phyloP scores from a whole-genome alignment of 164 flowering plant genomes.

The Kalanchoe fedtschenkoi region DNA sequence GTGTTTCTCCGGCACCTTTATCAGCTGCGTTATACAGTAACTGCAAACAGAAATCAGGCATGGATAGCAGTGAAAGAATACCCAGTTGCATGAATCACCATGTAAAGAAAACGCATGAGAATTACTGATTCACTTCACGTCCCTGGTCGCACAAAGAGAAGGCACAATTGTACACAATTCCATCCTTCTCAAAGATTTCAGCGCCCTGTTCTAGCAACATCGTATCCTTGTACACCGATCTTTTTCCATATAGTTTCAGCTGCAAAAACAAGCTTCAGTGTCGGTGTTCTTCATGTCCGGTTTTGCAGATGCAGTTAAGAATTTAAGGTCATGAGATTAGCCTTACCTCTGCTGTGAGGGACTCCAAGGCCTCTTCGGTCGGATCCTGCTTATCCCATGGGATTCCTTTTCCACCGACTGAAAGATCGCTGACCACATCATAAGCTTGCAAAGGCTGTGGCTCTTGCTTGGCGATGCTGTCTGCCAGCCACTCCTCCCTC shows the following conservation, averaged over 20 bases:
- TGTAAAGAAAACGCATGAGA: background rate
- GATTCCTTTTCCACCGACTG: conserved; percentile 51
- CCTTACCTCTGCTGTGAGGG: conserved; percentile 47
- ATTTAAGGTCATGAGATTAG: background rate
- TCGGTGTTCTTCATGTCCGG: no score
- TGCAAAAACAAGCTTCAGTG: conserved; percentile 16
- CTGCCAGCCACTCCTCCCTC: conserved; percentile 65
- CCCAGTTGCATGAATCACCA: background rate
- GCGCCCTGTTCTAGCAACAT: conserved; percentile 62
- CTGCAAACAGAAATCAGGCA: conserved; percentile 20
- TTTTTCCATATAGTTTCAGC: conserved; percentile 70
- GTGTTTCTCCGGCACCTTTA: conserved; percentile 39
- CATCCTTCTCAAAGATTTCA: conserved; percentile 64
- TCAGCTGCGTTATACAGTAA: conserved; percentile 56
- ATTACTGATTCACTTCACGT: conserved; percentile 47
- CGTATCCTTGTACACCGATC: conserved; percentile 59
- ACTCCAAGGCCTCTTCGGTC: conserved; percentile 49
- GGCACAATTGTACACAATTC: conserved; percentile 70
- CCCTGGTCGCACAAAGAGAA: conserved; percentile 48
- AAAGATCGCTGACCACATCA: conserved; percentile 44
- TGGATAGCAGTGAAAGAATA: background rate
- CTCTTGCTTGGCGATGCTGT: conserved; percentile 55
- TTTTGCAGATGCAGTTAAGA: background rate
- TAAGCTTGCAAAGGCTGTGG: conserved; percentile 59
- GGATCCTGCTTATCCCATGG: conserved; percentile 62